These are phyloP conservation scores for Backusella australiensis DNA, from an alignment of 192 early-diverging fungal genomes.

Conservation along the genomic window DNA sequence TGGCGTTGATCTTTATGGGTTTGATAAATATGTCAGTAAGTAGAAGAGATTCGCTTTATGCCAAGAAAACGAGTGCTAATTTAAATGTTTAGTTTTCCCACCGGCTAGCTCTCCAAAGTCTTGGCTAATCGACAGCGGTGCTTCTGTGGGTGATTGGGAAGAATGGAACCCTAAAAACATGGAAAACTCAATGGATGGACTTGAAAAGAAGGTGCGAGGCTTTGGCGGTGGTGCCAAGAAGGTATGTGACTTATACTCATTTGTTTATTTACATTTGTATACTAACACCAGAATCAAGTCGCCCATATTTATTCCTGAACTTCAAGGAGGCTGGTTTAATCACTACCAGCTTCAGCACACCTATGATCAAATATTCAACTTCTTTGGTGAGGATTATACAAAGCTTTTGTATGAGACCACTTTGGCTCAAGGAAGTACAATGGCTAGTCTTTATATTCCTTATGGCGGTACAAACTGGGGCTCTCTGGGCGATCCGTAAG, in stretches of 20 bases:
- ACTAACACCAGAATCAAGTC: conserved; percentile 30
- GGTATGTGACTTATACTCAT: not conserved
- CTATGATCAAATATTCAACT: conserved; percentile 69
- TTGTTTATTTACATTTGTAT: not conserved
- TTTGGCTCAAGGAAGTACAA: conserved; percentile 65
- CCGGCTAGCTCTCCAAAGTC: conserved; percentile 49
- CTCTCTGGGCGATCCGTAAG: conserved; percentile 63
- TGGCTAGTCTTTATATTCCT: conserved; percentile 66
- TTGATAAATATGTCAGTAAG: conserved; percentile 74
- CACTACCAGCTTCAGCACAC: conserved; percentile 60
- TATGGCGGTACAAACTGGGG: conserved; percentile 86
- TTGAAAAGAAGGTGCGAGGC: conserved; percentile 63
- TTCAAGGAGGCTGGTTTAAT: conserved; percentile 82
- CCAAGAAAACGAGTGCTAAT: not conserved
- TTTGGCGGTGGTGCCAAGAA: conserved; percentile 66
- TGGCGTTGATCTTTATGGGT: conserved; percentile 78
- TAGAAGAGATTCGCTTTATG: not conserved
- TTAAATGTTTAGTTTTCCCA: conserved; percentile 42
- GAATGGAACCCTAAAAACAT: conserved; percentile 57
- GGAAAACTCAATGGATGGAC: conserved; percentile 49
- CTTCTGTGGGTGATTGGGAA: conserved; percentile 40
- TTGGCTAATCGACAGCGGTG: conserved; percentile 40
- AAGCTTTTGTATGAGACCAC: conserved; percentile 55
- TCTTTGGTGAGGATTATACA: conserved; percentile 70
- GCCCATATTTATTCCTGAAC: conserved; percentile 73